These are phyloP conservation scores for Dryadomyces quercivorus DNA, from an alignment of 2,329 filamentous ascomycete species.

Conservation along the genomic window DNA sequence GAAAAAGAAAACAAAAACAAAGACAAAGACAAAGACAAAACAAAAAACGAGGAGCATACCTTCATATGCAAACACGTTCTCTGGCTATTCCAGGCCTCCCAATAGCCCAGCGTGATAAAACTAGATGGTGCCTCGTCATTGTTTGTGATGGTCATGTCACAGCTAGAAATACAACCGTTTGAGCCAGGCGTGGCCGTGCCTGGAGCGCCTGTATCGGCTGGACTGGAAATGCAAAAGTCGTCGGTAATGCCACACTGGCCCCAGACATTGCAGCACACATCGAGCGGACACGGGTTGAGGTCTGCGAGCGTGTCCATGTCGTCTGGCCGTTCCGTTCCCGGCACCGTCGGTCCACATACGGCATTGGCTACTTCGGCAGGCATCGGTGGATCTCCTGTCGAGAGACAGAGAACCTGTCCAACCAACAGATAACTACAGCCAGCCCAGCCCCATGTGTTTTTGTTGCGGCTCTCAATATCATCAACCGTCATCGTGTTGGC, in stretches of 20 bases:
- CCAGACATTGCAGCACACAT: constrained; percentile 23
- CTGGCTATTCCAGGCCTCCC: constrained; percentile 20
- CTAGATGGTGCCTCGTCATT: not conserved
- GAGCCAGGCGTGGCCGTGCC: not conserved
- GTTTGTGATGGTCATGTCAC: constrained; percentile 22
- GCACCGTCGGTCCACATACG: constrained; percentile 21
- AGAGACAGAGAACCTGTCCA: constrained; percentile 20
- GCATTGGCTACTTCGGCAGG: constrained; percentile 18
- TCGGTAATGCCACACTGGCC: constrained; percentile 31
- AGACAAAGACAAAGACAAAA: no score
- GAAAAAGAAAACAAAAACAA: no score
- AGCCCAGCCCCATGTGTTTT: constrained; percentile 22
- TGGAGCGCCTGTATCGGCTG: not conserved
- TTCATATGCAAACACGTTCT: constrained; percentile 18
- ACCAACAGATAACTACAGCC: constrained; percentile 18
- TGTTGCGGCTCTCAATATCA: constrained; percentile 16
- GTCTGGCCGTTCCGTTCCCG: no score
- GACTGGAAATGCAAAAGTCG: constrained; percentile 26
- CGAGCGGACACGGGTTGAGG: constrained; percentile 19
- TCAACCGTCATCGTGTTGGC: not conserved
- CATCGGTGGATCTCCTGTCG: constrained; percentile 21
- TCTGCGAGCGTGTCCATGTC: not conserved
- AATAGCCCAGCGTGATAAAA: constrained; percentile 19
- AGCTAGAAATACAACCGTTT: constrained; percentile 22
- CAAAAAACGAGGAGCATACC: no score